Evolutionary conservation across 768 basidiomycete species (phyloP).

Genomic region (Suillus placidus): DNA sequence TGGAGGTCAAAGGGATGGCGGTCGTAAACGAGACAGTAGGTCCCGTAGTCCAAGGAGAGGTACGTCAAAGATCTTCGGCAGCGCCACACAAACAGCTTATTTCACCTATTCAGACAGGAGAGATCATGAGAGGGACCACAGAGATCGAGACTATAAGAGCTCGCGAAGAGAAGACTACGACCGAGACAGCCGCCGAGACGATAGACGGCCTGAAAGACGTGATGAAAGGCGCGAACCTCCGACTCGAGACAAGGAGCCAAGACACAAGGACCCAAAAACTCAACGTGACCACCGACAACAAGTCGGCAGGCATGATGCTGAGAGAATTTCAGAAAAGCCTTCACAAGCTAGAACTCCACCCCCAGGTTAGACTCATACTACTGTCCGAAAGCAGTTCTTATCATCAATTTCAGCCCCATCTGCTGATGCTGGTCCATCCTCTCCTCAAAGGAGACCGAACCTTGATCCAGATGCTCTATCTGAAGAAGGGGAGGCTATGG

Average conservation of each 20-base stretch:
- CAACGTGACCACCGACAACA: constrained; percentile 27
- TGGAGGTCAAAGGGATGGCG: constrained; percentile 36
- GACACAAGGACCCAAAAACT: constrained; percentile 25
- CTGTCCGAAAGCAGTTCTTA: not conserved
- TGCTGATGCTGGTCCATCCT: constrained; percentile 6
- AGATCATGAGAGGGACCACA: constrained; percentile 35
- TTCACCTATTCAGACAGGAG: constrained; percentile 35
- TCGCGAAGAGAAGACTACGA: constrained; percentile 35
- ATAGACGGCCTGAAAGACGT: constrained; percentile 34
- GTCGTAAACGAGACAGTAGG: constrained; percentile 43
- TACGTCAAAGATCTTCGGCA: constrained; percentile 13
- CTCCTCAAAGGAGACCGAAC: constrained; percentile 31
- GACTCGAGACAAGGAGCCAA: constrained; percentile 29
- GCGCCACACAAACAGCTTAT: not conserved
- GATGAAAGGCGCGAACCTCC: constrained; percentile 37
- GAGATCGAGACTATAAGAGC: constrained; percentile 43
- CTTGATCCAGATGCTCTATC: constrained; percentile 46
- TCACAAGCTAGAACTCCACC: constrained; percentile 7
- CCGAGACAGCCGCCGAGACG: constrained; percentile 33
- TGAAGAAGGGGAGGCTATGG: constrained; percentile 55
- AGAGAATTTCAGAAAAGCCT: not conserved
- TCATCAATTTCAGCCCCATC: not conserved
- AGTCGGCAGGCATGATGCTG: constrained; percentile 13
- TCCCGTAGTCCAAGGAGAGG: constrained; percentile 40
- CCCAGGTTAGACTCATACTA: not conserved